These are phyloP conservation scores for Alternaria atra DNA, from an alignment of 2,329 filamentous ascomycete genomes.

Conservation along the genomic window DNA sequence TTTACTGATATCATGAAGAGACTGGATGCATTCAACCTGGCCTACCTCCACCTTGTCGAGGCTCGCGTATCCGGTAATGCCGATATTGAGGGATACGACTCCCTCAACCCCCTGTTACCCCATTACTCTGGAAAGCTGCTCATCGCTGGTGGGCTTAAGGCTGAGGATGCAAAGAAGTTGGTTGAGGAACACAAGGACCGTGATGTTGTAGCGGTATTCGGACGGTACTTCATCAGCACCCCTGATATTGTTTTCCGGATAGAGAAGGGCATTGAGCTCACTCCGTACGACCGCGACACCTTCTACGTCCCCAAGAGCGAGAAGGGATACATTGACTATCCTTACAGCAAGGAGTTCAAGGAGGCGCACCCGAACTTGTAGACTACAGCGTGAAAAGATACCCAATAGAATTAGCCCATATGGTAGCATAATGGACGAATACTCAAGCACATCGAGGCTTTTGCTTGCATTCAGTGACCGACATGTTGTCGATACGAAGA, in stretches of 20 bases:
- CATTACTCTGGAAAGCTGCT: conserved; percentile 46
- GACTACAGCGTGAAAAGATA: neutral
- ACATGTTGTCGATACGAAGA: neutral
- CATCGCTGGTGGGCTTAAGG: conserved; percentile 54
- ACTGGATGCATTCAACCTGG: conserved; percentile 62
- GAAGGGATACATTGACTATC: conserved; percentile 55
- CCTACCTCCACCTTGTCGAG: conserved; percentile 63
- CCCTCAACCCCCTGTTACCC: conserved; percentile 36
- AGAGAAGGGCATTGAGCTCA: conserved; percentile 54
- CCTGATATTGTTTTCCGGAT: conserved; percentile 60
- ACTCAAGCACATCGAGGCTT: neutral
- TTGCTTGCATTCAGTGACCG: neutral
- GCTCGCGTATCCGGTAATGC: conserved; percentile 61
- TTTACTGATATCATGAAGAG: conserved; percentile 66
- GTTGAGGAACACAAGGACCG: conserved; percentile 55
- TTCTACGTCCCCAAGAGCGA: conserved; percentile 55
- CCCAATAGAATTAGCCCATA: neutral
- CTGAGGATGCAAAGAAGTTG: conserved; percentile 48
- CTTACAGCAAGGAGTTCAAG: conserved; percentile 32
- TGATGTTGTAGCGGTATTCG: conserved; percentile 59
- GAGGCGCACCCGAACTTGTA: conserved; percentile 10
- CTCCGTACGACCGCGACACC: conserved; percentile 56
- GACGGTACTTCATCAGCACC: conserved; percentile 59
- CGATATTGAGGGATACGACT: conserved; percentile 35
- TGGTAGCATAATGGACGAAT: neutral